These are phyloP conservation scores for Helotiales sp. DNA, from an alignment of 2,329 filamentous ascomycete genomes.

Conservation along the genomic window DNA sequence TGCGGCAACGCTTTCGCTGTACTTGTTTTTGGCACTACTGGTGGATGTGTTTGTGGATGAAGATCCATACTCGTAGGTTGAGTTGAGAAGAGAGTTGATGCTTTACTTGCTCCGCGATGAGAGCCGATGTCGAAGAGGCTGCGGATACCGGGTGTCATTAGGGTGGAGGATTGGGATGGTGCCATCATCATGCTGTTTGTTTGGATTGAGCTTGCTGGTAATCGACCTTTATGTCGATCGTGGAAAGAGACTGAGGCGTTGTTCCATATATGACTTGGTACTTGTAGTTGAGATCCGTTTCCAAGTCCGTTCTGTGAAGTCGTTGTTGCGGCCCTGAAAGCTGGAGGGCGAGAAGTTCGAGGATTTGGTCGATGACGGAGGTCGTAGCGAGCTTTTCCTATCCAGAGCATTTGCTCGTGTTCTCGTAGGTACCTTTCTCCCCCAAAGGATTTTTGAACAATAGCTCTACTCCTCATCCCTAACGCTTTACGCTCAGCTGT, in stretches of 20 bases:
- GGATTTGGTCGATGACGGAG: not conserved
- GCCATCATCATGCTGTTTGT: not conserved
- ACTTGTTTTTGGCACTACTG: not conserved
- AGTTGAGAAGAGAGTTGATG: not conserved
- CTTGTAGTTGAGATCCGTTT: not conserved
- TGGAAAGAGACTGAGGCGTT: constrained; percentile 4
- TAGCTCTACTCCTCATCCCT: constrained; percentile 57
- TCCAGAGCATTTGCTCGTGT: constrained; percentile 62
- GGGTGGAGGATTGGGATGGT: not conserved
- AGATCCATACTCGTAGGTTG: not conserved
- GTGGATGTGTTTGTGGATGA: not conserved
- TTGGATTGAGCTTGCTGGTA: not conserved
- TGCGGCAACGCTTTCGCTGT: not conserved
- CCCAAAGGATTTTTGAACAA: constrained; percentile 59
- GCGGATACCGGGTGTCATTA: not conserved
- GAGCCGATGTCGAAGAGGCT: not conserved
- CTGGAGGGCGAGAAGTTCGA: not conserved
- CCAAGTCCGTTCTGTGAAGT: no score
- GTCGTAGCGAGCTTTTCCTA: constrained; percentile 27
- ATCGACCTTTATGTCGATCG: not conserved
- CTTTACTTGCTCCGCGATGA: not conserved
- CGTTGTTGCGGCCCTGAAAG: no score
- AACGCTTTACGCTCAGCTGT: constrained; percentile 53
- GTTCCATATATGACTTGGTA: constrained; percentile 11
- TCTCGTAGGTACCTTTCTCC: constrained; percentile 60